Evolutionary conservation across 768 basidiomycete species (phyloP).

Genomic region (Clitopilus hobsonii): DNA sequence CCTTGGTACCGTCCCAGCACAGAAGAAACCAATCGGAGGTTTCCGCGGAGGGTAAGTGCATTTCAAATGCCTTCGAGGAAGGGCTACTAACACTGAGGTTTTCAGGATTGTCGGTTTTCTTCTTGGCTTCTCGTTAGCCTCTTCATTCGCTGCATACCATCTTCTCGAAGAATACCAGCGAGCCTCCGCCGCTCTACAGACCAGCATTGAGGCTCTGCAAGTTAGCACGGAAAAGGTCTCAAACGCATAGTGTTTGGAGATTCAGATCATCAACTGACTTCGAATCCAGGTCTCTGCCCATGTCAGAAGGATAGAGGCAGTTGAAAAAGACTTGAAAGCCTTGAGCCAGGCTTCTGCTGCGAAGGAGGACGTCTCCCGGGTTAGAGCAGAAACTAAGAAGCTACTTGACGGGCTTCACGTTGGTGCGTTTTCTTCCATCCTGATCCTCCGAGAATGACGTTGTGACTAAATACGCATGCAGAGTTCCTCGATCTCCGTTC

Average conservation of each 20-base stretch:
- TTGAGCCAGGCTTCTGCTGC: constrained; percentile 58
- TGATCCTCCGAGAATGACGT: no score
- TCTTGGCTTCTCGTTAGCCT: constrained; percentile 87
- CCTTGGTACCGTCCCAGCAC: constrained; percentile 47
- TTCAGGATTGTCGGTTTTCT: constrained; percentile 77
- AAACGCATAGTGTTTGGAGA: no score
- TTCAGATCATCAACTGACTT: no score
- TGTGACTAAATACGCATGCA: constrained; percentile 21
- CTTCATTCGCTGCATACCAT: constrained; percentile 82
- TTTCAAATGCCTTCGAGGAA: constrained; percentile 4
- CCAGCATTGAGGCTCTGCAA: constrained; percentile 84
- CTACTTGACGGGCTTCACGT: constrained; percentile 80
- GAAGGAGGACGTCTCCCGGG: constrained; percentile 76
- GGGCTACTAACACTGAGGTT: not conserved
- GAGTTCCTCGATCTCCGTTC: constrained; percentile 79
- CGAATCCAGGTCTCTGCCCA: constrained; percentile 69
- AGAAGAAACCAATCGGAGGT: constrained; percentile 75
- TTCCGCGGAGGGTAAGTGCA: constrained; percentile 56
- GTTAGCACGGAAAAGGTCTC: constrained; percentile 82
- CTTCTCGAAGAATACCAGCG: constrained; percentile 87
- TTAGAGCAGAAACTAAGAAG: constrained; percentile 83
- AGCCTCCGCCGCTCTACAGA: constrained; percentile 82
- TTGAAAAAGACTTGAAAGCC: constrained; percentile 86
- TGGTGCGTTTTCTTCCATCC: constrained; percentile 37
- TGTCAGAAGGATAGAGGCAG: constrained; percentile 75